Conservation (phyloP, 139 green algal genomes). For the Microglena sp. region DNA sequence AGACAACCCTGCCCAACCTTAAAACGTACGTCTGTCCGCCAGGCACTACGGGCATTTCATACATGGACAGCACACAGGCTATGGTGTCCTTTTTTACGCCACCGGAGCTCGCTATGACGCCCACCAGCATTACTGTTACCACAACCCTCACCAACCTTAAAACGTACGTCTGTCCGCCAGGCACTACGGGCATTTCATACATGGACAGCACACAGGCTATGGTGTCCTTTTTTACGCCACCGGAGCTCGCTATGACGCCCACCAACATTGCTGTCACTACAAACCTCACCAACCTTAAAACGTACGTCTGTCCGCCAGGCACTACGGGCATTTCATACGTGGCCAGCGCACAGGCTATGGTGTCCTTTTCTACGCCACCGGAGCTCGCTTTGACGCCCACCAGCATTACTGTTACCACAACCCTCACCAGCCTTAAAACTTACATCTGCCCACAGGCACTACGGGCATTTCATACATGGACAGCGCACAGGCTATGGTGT, state of each 20-base stretch:
- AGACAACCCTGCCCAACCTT: no score
- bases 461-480: constrained; percentile 47
- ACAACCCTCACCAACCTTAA: no score
- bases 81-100: constrained; percentile 51
- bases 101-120: no score
- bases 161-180: no score
- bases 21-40: no score
- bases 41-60: constrained; percentile 55
- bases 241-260: constrained; percentile 39
- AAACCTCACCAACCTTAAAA: no score
- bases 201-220: constrained; percentile 42
- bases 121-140: no score
- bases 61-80: constrained; percentile 38
- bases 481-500: constrained; percentile 42
- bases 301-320: no score
- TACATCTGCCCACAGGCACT: no score
- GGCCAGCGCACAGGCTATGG: constrained; percentile 45
- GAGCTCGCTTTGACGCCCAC: constrained; percentile 38
- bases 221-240: constrained; percentile 53
- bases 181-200: constrained; percentile 48
- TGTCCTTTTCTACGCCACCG: constrained; percentile 50
- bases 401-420: no score
- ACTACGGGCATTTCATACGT: constrained; percentile 46
- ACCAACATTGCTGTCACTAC: no score
- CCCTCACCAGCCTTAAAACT: no score